phyloP scores from a whole-genome alignment of 1,284 basidiomycete genomes.

The Melampsora americana region DNA sequence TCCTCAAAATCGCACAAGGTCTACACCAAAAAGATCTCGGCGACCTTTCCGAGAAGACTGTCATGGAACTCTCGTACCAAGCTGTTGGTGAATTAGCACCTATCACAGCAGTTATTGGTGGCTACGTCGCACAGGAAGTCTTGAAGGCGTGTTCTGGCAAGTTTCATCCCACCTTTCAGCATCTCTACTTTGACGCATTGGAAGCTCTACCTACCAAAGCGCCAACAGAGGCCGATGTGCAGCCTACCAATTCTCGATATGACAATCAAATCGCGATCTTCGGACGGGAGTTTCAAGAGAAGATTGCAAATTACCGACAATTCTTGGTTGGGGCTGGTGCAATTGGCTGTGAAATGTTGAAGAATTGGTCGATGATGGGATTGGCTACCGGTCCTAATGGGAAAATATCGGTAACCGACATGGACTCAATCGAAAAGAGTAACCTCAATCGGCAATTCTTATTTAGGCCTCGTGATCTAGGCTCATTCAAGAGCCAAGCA shows the following conservation, averaged over 20 bases:
- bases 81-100: conserved; percentile 90
- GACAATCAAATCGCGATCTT: conserved; percentile 96
- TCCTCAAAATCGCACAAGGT: conserved; percentile 75
- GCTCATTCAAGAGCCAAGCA: conserved; percentile 96
- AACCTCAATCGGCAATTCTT: conserved; percentile 98
- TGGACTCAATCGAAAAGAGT: conserved; percentile 99
- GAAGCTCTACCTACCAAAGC: conserved; percentile 76
- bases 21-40: conserved; percentile 59
- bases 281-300: conserved; percentile 86
- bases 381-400: conserved; percentile 77
- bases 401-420: conserved; percentile 87
- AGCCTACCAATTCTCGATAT: conserved; percentile 74
- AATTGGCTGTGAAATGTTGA: conserved; percentile 99
- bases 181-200: conserved; percentile 95
- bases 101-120: conserved; percentile 88
- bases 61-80: conserved; percentile 85
- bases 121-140: conserved; percentile 96
- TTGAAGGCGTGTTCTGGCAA: conserved; percentile 97
- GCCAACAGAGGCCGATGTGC: conserved; percentile 73
- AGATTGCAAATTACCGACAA: conserved; percentile 83
- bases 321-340: conserved; percentile 98
- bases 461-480: conserved; percentile 93
- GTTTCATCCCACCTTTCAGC: conserved; percentile 94
- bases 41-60: conserved; percentile 63
- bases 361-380: conserved; percentile 99